Conservation (phyloP, 768 basidiomycete genomes). For the Mycena polygramma region DNA sequence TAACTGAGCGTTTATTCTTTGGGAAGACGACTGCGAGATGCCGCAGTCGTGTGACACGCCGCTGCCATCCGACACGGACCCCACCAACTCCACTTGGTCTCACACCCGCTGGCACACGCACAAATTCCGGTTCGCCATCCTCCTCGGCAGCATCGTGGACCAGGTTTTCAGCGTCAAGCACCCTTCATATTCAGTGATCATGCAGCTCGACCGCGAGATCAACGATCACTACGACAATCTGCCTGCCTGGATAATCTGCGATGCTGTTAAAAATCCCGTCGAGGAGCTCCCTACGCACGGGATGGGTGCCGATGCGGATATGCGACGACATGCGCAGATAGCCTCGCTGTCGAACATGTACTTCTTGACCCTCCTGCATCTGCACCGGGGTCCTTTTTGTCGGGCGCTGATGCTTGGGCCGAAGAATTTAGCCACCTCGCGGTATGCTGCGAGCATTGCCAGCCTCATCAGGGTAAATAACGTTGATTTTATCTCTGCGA, state of each 20-base stretch:
- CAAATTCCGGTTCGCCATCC: slow-evolving; percentile 40
- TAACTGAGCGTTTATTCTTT: not conserved
- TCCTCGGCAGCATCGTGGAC: slow-evolving; percentile 40
- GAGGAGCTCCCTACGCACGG: slow-evolving; percentile 35
- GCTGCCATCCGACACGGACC: slow-evolving; percentile 39
- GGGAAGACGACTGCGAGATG: slow-evolving; percentile 42
- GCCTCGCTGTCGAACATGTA: slow-evolving; percentile 40
- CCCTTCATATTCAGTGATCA: slow-evolving; percentile 39
- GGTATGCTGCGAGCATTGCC: slow-evolving; percentile 37
- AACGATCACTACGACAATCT: slow-evolving; percentile 37
- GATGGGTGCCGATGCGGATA: slow-evolving; percentile 27
- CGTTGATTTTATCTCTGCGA: not conserved
- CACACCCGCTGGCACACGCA: slow-evolving; percentile 40
- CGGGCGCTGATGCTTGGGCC: slow-evolving; percentile 39
- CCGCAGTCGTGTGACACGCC: slow-evolving; percentile 42
- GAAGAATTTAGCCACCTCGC: slow-evolving; percentile 32
- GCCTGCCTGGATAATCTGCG: slow-evolving; percentile 40
- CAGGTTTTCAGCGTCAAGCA: slow-evolving; percentile 38
- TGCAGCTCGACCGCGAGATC: slow-evolving; percentile 41
- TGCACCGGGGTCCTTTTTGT: slow-evolving; percentile 43
- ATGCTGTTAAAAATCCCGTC: slow-evolving; percentile 39
- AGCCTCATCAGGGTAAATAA: slow-evolving; percentile 33
- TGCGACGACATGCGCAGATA: slow-evolving; percentile 35
- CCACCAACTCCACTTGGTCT: slow-evolving; percentile 33
- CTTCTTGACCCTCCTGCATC: slow-evolving; percentile 38